Conservation (phyloP, 1,139 yeast species). For the Zygoascus sp. region DNA sequence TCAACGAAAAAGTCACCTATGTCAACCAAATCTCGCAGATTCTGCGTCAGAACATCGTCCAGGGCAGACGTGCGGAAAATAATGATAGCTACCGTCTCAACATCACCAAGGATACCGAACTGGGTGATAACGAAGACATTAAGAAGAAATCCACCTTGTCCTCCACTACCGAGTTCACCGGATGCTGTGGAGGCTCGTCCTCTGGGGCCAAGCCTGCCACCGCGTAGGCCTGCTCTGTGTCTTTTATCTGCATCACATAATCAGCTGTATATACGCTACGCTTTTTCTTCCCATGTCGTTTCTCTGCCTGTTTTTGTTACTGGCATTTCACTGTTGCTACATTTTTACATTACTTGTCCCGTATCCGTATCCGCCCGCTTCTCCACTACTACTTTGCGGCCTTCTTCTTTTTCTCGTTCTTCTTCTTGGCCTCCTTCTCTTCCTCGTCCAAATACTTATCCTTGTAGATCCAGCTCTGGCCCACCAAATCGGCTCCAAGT, state of each 20-base stretch:
- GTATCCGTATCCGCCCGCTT: no score
- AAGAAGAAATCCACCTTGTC: constrained; percentile 29
- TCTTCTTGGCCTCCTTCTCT: constrained; percentile 14
- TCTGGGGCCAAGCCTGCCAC: neutral
- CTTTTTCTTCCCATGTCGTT: no score
- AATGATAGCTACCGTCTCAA: constrained; percentile 46
- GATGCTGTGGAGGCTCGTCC: constrained; percentile 11
- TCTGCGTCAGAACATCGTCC: constrained; percentile 72
- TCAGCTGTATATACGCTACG: neutral
- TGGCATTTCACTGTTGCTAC: no score
- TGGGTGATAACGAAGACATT: constrained; percentile 78
- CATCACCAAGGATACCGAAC: constrained; percentile 76
- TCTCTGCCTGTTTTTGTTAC: no score
- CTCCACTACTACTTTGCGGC: no score
- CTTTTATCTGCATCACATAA: neutral
- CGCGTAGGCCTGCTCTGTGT: neutral
- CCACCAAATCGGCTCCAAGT: constrained; percentile 60
- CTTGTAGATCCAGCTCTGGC: constrained; percentile 76
- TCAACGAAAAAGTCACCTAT: constrained; percentile 42
- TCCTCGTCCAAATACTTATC: constrained; percentile 49
- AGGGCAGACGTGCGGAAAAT: constrained; percentile 56
- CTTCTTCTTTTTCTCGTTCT: constrained; percentile 10
- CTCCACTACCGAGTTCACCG: constrained; percentile 11
- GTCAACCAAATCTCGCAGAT: constrained; percentile 67
- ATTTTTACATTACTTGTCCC: no score